These are phyloP conservation scores for Cystobasidium pallidum DNA, from an alignment of 1,284 basidiomycete genomes.

Conservation along the genomic window DNA sequence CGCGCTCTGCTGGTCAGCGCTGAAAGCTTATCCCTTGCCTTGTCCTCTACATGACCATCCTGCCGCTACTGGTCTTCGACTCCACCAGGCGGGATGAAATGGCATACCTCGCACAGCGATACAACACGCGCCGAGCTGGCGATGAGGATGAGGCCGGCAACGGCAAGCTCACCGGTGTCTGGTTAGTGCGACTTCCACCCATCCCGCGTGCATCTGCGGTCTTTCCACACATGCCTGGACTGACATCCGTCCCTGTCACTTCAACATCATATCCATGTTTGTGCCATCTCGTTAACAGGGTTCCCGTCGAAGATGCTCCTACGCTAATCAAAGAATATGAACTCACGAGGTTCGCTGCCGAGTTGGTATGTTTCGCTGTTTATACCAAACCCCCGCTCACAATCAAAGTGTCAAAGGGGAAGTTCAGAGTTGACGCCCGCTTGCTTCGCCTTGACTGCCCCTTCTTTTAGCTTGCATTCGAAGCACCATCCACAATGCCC, in stretches of 20 bases:
- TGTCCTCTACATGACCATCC: background rate
- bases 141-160: constrained; percentile 47
- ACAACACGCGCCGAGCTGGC: constrained; percentile 49
- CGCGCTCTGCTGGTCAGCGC: background rate
- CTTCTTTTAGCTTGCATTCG: constrained; percentile 27
- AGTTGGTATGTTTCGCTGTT: constrained; percentile 45
- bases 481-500: constrained; percentile 7
- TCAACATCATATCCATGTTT: background rate
- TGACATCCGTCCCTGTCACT: background rate
- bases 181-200: constrained; percentile 41
- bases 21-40: background rate
- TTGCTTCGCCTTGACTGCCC: background rate
- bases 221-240: background rate
- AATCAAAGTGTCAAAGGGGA: constrained; percentile 7
- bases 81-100: constrained; percentile 30
- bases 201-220: background rate
- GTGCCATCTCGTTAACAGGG: constrained; percentile 44
- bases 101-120: constrained; percentile 46
- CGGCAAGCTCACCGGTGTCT: constrained; percentile 51
- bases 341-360: constrained; percentile 47
- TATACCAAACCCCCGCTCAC: background rate
- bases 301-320: constrained; percentile 47
- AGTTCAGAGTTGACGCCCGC: background rate
- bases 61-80: background rate
- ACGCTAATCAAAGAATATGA: constrained; percentile 51